These are phyloP conservation scores for Poa annua DNA, from an alignment of 176 grass and related monocot genomes.

Conservation along the genomic window DNA sequence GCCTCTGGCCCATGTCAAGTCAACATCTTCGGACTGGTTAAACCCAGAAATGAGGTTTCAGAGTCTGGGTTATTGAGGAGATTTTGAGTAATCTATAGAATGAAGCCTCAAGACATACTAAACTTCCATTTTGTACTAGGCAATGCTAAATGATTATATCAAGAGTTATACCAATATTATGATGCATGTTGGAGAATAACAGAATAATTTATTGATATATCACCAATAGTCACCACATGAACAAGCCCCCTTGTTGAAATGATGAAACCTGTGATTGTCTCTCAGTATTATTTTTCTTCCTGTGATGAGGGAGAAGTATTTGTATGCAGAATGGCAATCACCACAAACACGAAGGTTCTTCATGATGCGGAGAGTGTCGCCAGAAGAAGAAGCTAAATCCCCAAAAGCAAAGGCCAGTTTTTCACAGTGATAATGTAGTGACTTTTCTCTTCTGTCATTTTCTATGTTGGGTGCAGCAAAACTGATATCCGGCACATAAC, in stretches of 20 bases:
- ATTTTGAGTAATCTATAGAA: neutral
- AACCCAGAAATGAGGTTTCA: neutral
- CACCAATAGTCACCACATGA: constrained; percentile 55
- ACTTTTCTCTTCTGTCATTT: constrained; percentile 42
- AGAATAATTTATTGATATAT: constrained; percentile 11
- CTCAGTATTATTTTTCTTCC: constrained; percentile 50
- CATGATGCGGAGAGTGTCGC: constrained; percentile 46
- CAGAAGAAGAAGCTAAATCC: constrained; percentile 38
- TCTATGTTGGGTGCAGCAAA: constrained; percentile 42
- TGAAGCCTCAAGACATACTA: constrained; percentile 12
- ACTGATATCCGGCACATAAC: constrained; percentile 54
- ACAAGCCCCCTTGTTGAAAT: constrained; percentile 42
- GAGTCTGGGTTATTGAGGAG: neutral
- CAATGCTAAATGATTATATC: neutral
- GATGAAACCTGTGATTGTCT: constrained; percentile 49
- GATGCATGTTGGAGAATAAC: neutral
- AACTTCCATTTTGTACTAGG: neutral
- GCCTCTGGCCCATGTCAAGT: neutral
- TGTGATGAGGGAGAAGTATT: constrained; percentile 49
- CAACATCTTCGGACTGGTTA: neutral
- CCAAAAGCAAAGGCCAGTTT: constrained; percentile 58
- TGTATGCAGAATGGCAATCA: constrained; percentile 50
- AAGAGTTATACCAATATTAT: neutral
- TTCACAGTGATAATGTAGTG: constrained; percentile 50
- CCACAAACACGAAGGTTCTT: constrained; percentile 54